Evolutionary conservation across 257 asterid species (phyloP), one percentile per base, ranked within the genome.

Genomic region (Scutellaria baicalensis): DNA sequence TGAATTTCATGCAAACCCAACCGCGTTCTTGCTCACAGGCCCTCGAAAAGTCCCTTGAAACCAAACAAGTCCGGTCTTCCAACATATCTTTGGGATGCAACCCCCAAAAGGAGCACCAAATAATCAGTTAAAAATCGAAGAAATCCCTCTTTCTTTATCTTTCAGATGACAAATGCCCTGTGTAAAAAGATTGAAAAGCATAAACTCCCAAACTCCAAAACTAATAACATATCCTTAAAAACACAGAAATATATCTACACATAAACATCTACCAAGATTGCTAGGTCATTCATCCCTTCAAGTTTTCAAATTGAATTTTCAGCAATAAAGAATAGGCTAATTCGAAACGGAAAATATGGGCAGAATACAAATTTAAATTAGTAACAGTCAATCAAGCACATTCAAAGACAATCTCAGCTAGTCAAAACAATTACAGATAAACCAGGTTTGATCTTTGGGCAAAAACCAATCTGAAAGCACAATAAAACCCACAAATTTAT

Each of bases 41-140:
- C 55, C 84, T 75, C 2, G 78, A 73, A 74, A 80, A 91, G 77
- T 83, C 89, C 80, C 94, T 75, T 9, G 97, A 76, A 64, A 89
- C 86, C 82, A 87, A 74, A 80, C 88, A 89, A 69, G 93, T 66
- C 67, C 86, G 78, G 23, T 87, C 95, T 71, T 91, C 95, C 81
- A 93, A 82, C 99, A 93, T 90, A 44, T 77, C 91, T 71, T 78
- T 78, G 59, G 33, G 79, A 77, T 54, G 62, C 82, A 78, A 77
- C 44, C 73, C 77, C 74, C 72, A 71, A 64, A 67, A 68, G 79
- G 72, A 71, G 70, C 63, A 42, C 67, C 63, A 66, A 51, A 63
- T 68, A 66, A 16, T 72, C 66, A 9, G 67, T 61, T 66, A 61
- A 62, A 71, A 36, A 14, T 9, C 10, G n/a, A 80, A 71, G 59